Conservation (phyloP, 2,329 filamentous ascomycete genomes). For the Hymenoscyphus linearis region DNA sequence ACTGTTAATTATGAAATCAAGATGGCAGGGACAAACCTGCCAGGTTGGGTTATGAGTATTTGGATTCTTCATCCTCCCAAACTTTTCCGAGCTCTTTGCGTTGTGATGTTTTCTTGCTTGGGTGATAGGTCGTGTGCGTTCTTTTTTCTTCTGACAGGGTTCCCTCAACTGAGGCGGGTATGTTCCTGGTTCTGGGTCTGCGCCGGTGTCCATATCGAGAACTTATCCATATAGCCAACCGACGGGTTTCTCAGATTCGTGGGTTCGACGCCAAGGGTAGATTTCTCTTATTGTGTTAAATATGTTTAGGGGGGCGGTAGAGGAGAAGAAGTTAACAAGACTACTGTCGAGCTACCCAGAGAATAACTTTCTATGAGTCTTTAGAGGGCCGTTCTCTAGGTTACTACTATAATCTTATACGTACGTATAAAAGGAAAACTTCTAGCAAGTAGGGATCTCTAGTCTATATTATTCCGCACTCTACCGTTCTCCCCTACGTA, state of each 20-base stretch:
- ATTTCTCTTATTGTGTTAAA: neutral
- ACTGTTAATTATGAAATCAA: neutral
- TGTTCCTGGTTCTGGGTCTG: neutral
- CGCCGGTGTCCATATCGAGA: neutral
- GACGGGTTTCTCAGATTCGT: neutral
- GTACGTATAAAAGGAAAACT: too few relatives aligned
- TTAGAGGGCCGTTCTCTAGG: too few relatives aligned
- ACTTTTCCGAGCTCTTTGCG: neutral
- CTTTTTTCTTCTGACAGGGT: too few relatives aligned
- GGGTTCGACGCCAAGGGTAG: neutral
- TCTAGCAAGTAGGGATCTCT: too few relatives aligned
- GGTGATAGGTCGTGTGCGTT: too few relatives aligned
- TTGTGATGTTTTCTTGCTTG: neutral
- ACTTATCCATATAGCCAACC: neutral
- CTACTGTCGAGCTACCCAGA: too few relatives aligned
- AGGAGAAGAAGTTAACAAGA: too few relatives aligned
- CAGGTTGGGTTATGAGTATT: neutral
- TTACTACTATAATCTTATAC: too few relatives aligned
- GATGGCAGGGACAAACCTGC: neutral
- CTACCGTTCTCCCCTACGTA: too few relatives aligned
- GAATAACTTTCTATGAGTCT: too few relatives aligned
- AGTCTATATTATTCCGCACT: too few relatives aligned
- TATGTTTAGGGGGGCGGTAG: too few relatives aligned
- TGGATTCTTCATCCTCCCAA: neutral
- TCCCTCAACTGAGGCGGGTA: neutral